A percentile compares a stretch with the other conserved stretches of the same genome.
Conservation (phyloP, 129 eudicot species). For the carrot (Daucus carota) region DNA sequence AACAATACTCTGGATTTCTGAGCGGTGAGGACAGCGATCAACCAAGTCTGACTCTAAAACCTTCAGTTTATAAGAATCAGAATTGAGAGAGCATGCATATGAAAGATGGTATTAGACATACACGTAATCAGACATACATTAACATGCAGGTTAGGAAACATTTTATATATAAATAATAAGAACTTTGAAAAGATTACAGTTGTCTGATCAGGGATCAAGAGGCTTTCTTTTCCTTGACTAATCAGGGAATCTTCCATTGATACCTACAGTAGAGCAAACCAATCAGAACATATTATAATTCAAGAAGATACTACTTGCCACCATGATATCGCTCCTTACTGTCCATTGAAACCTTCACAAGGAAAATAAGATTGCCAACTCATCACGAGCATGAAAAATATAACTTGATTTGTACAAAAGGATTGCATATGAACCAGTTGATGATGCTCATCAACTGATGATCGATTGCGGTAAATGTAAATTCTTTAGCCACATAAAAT, state of each 20-base stretch:
- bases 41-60: conserved; percentile 56
- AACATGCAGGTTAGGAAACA: neutral
- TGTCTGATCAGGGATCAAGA: conserved; percentile 68
- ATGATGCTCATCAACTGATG: too few species aligned
- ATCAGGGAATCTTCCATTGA: conserved; percentile 49
- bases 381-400: neutral
- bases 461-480: neutral
- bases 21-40: conserved; percentile 72
- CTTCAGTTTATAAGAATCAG: conserved; percentile 25
- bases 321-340: neutral
- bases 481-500: neutral
- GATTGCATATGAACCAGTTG: neutral
- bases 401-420: neutral
- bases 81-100: conserved; percentile 6
- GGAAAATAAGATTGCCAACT: neutral
- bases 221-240: conserved; percentile 68
- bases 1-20: conserved; percentile 74
- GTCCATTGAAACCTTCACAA: neutral
- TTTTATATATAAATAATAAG: neutral
- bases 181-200: conserved; percentile 27
- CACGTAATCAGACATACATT: neutral
- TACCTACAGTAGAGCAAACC: conserved; percentile 31
- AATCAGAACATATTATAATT: neutral
- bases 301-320: neutral
- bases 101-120: neutral